These are phyloP conservation scores for Macroventuria anomochaeta DNA, from an alignment of 2,329 filamentous ascomycete species.

Conservation along the genomic window DNA sequence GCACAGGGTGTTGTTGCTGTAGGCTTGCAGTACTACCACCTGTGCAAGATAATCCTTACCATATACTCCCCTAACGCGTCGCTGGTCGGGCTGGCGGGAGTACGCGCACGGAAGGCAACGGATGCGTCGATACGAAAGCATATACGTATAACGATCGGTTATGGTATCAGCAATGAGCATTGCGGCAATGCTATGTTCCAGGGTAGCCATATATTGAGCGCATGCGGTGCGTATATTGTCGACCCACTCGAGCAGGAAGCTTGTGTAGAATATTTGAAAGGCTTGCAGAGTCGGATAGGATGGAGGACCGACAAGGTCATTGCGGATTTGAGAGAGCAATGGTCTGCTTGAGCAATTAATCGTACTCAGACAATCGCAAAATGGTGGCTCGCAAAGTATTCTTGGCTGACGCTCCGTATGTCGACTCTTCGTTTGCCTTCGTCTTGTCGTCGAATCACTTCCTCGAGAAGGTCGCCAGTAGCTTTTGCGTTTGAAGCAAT, in stretches of 20 bases:
- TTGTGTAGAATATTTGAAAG: conserved; percentile 36
- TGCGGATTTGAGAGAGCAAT: conserved; percentile 34
- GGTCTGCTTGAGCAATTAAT: conserved; percentile 13
- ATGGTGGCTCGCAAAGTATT: conserved; percentile 58
- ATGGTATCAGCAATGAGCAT: conserved; percentile 36
- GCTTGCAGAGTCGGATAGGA: conserved; percentile 31
- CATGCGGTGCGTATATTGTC: conserved; percentile 38
- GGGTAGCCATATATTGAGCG: conserved; percentile 39
- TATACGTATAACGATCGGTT: conserved; percentile 39
- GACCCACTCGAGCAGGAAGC: conserved; percentile 35
- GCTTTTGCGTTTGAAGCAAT: conserved; percentile 51
- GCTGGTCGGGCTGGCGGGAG: conserved; percentile 35
- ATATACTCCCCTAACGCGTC: conserved; percentile 40
- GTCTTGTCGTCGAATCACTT: conserved; percentile 50
- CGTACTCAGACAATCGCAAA: conserved; percentile 60
- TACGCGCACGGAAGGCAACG: conserved; percentile 33
- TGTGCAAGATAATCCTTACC: conserved; percentile 40
- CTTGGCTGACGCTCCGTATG: conserved; percentile 49
- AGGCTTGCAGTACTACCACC: conserved; percentile 40
- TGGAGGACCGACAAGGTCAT: conserved; percentile 40
- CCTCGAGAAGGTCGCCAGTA: conserved; percentile 50
- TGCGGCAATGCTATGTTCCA: conserved; percentile 43
- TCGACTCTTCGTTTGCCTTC: conserved; percentile 47
- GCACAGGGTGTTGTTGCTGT: conserved; percentile 36
- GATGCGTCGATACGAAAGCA: conserved; percentile 37